Percentiles rank a stretch among this genome's conserved stretches.
These are phyloP conservation scores for Avicennia marina DNA, from an alignment of 257 asterid species.

Conservation along the genomic window DNA sequence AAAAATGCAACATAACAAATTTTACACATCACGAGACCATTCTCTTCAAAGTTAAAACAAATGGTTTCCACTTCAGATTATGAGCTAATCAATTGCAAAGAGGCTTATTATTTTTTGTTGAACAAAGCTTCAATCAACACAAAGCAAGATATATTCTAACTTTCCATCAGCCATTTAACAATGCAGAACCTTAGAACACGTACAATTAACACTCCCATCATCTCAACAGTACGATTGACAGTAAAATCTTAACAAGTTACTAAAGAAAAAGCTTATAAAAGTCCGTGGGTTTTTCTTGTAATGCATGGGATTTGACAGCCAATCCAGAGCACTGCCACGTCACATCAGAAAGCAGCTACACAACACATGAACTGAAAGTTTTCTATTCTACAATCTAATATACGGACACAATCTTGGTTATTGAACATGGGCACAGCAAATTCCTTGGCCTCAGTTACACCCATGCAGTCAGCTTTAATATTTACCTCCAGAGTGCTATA, in stretches of 20 bases:
- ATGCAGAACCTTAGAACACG: neutral
- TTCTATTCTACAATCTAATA: neutral
- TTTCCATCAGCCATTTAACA: neutral
- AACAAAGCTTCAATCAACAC: neutral
- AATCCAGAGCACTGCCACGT: neutral
- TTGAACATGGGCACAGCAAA: conserved; percentile 28
- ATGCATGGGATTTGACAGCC: neutral
- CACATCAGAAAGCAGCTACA: neutral
- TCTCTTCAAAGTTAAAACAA: too few species aligned
- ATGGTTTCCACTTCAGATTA: neutral
- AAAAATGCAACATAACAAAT: neutral
- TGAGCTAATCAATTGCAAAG: neutral
- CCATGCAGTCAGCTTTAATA: conserved; percentile 33
- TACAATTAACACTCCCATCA: neutral
- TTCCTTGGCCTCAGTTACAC: conserved; percentile 27
- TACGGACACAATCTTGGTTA: too few species aligned
- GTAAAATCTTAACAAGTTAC: neutral
- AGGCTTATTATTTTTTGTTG: neutral
- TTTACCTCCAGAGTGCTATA: conserved; percentile 51
- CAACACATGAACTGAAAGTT: neutral
- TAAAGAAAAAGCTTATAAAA: neutral
- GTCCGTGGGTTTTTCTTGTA: neutral
- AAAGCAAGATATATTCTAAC: neutral
- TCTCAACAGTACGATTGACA: neutral
- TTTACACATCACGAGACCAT: too few species aligned